Percentiles rank a stretch among this genome's conserved stretches.
These are phyloP conservation scores for Hyphopichia wangnamkhiaoensis DNA, from an alignment of 1,139 yeast species.

Conservation along the genomic window DNA sequence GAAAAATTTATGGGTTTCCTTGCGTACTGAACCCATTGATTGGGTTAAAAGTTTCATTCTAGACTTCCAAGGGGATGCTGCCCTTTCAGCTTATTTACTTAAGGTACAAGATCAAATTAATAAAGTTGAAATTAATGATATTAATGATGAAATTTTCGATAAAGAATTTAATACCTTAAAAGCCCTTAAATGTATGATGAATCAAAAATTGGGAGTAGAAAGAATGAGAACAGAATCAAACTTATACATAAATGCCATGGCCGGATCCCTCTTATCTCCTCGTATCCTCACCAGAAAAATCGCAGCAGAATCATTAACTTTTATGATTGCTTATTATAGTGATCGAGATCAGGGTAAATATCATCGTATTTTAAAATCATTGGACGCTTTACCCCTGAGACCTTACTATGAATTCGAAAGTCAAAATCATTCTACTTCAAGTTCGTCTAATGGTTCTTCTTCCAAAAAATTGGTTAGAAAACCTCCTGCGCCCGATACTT, in stretches of 20 bases:
- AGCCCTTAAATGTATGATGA: slow-evolving; percentile 51
- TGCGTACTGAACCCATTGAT: slow-evolving; percentile 86
- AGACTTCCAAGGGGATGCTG: slow-evolving; percentile 86
- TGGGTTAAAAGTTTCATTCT: slow-evolving; percentile 84
- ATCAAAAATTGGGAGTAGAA: slow-evolving; percentile 46
- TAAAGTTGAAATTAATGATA: slow-evolving; percentile 35
- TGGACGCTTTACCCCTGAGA: slow-evolving; percentile 61
- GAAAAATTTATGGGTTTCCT: slow-evolving; percentile 84
- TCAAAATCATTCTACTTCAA: slow-evolving; percentile 9
- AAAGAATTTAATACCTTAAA: slow-evolving; percentile 49
- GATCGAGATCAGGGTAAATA: slow-evolving; percentile 48
- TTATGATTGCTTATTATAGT: slow-evolving; percentile 46
- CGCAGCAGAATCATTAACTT: slow-evolving; percentile 73
- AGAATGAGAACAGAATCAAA: slow-evolving; percentile 44
- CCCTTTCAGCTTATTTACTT: slow-evolving; percentile 51
- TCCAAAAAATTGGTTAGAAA: slow-evolving; percentile 38
- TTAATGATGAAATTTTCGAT: slow-evolving; percentile 48
- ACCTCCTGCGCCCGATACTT: slow-evolving; percentile 39
- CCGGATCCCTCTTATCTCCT: slow-evolving; percentile 53
- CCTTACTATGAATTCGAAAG: slow-evolving; percentile 55
- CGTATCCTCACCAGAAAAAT: slow-evolving; percentile 73
- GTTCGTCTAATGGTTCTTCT: slow-evolving; percentile 2
- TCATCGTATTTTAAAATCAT: slow-evolving; percentile 61
- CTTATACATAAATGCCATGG: slow-evolving; percentile 41
- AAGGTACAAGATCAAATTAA: slow-evolving; percentile 42